Conservation (phyloP, 2,329 filamentous ascomycete species). For the Colletotrichum sp. region DNA sequence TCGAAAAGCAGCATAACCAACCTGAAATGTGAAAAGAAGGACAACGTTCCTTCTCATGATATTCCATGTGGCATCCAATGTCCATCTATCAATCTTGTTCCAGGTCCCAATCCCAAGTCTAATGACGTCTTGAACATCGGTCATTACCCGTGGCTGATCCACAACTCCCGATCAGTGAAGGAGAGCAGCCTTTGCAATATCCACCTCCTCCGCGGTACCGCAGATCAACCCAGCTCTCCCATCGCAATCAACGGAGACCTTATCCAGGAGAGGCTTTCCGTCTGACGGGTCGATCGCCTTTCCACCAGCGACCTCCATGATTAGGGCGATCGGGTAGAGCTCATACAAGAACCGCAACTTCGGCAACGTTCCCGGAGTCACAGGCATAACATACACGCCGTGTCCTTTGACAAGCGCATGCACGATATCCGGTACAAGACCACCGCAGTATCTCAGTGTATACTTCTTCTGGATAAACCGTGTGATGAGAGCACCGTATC, state of each 20-base stretch:
- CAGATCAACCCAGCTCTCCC: constrained; percentile 57
- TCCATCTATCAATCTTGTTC: background rate
- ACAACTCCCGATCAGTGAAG: background rate
- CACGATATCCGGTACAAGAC: constrained; percentile 65
- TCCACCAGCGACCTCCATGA: constrained; percentile 66
- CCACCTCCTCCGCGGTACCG: constrained; percentile 55
- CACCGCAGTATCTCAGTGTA: constrained; percentile 65
- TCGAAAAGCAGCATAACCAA: background rate
- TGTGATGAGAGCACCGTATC: constrained; percentile 55
- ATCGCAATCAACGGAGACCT: constrained; percentile 43
- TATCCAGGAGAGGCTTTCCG: constrained; percentile 46
- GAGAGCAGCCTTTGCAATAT: constrained; percentile 32
- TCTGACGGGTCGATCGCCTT: constrained; percentile 54
- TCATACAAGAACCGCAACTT: constrained; percentile 67
- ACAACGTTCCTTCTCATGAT: background rate
- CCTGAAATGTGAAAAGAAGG: background rate
- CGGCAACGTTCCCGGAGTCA: constrained; percentile 53
- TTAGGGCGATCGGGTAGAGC: constrained; percentile 62
- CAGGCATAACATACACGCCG: constrained; percentile 65
- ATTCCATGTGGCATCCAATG: background rate
- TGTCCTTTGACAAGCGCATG: constrained; percentile 67
- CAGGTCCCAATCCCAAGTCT: background rate
- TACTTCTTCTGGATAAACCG: constrained; percentile 58
- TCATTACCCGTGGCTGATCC: no score
- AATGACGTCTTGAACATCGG: background rate